Evolutionary conservation across 768 basidiomycete genomes (phyloP).

Genomic region (Gelatoporia subvermispora): DNA sequence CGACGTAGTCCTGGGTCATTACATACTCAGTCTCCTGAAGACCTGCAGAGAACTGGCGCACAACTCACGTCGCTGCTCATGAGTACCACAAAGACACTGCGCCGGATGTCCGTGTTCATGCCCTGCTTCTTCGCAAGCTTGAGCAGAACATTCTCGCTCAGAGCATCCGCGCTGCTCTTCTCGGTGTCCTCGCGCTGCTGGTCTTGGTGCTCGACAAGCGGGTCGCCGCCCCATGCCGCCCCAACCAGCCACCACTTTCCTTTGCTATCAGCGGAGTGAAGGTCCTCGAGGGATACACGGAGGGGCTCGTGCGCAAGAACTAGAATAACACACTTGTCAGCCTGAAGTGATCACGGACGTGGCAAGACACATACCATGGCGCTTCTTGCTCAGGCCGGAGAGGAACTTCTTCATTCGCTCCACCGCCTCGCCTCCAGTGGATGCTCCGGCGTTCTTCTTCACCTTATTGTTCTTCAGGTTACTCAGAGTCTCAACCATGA

Average conservation of each 20-base stretch:
- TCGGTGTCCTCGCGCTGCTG: slow-evolving; percentile 23
- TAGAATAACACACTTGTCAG: slow-evolving; percentile 25
- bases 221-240: slow-evolving; percentile 92
- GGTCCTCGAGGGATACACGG: slow-evolving; percentile 79
- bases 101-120: slow-evolving; percentile 96
- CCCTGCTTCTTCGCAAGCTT: slow-evolving; percentile 91
- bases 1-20: slow-evolving; percentile 83
- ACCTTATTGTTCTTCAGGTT: slow-evolving; percentile 91
- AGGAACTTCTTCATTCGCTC: slow-evolving; percentile 89
- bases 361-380: slow-evolving; percentile 47
- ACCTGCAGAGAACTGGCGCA: background rate
- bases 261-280: slow-evolving; percentile 75
- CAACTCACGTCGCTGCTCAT: slow-evolving; percentile 89
- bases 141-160: slow-evolving; percentile 41
- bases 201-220: slow-evolving; percentile 68
- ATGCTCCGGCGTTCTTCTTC: slow-evolving; percentile 59
- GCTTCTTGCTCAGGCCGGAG: slow-evolving; percentile 66
- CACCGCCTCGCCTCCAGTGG: slow-evolving; percentile 70
- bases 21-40: background rate
- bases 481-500: slow-evolving; percentile 92
- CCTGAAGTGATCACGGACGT: background rate
- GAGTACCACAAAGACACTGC: slow-evolving; percentile 86
- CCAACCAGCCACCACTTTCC: slow-evolving; percentile 99
- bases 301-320: slow-evolving; percentile 83
- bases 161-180: slow-evolving; percentile 26